Conservation (phyloP, 495 filamentous ascomycete genomes). For the Annulohypoxylon stygium region DNA sequence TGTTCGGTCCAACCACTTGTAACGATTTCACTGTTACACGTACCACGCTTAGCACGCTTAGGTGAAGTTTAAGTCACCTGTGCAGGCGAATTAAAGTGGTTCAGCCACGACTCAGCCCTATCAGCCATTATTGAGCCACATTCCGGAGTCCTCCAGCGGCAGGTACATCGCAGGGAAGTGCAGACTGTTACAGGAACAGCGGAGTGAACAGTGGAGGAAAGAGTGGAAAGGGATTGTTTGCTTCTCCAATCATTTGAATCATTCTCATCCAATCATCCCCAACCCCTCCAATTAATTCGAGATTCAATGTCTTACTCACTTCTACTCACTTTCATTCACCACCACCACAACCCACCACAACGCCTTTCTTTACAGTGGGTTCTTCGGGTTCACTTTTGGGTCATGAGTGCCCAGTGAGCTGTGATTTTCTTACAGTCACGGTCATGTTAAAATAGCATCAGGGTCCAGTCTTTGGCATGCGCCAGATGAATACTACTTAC, state of each 20-base stretch:
- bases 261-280: conserved; percentile 32
- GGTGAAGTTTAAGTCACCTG: not conserved
- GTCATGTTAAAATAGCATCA: conserved; percentile 27
- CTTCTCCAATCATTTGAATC: not conserved
- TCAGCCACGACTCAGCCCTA: conserved; percentile 38
- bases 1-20: conserved; percentile 7
- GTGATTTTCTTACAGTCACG: not conserved
- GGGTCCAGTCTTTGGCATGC: not conserved
- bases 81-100: conserved; percentile 8
- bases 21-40: conserved; percentile 19
- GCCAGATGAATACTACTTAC: conserved; percentile 13
- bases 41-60: not conserved
- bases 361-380: conserved; percentile 5
- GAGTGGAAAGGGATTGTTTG: conserved; percentile 1
- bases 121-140: conserved; percentile 34
- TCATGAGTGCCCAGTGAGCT: conserved; percentile 16
- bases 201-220: no score
- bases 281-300: conserved; percentile 32
- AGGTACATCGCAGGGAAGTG: not conserved
- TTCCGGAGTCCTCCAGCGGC: conserved; percentile 7
- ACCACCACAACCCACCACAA: not conserved
- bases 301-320: conserved; percentile 11
- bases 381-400: not conserved
- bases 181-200: not conserved
- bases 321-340: not conserved